phyloP scores from a whole-genome alignment of 345 rosid genomes.

The Orychophragmus violaceus region DNA sequence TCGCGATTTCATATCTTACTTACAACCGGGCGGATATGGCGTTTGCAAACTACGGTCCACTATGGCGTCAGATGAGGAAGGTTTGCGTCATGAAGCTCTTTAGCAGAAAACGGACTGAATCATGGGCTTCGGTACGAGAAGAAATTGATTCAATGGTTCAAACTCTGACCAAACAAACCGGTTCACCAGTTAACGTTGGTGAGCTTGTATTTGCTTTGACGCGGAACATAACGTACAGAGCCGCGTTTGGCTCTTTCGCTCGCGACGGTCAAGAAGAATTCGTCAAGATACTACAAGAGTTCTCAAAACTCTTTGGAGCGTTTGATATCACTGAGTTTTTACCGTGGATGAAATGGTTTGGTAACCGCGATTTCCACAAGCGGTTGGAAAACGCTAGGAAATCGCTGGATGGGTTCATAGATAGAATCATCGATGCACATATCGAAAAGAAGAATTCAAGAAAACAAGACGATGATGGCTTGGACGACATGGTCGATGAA shows the following conservation, averaged over 20 bases:
- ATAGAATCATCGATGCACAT: constrained; percentile 67
- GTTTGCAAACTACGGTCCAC: constrained; percentile 86
- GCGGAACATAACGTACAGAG: constrained; percentile 61
- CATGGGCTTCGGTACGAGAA: constrained; percentile 83
- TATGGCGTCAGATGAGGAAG: constrained; percentile 92
- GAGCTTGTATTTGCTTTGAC: constrained; percentile 64
- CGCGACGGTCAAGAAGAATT: constrained; percentile 66
- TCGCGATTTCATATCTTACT: constrained; percentile 62
- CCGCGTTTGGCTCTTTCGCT: constrained; percentile 71
- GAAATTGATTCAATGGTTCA: constrained; percentile 52
- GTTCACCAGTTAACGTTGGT: constrained; percentile 52
- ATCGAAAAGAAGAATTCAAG: constrained; percentile 32
- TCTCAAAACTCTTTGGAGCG: constrained; percentile 85
- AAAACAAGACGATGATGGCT: constrained; percentile 6
- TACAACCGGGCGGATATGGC: constrained; percentile 91
- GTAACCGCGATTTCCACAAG: constrained; percentile 39
- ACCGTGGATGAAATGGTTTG: constrained; percentile 67
- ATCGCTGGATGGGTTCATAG: constrained; percentile 65
- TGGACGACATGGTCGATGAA: constrained; percentile 81
- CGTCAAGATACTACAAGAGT: constrained; percentile 68
- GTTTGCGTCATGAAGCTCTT: constrained; percentile 75
- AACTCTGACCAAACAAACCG: constrained; percentile 33
- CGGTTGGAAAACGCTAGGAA: constrained; percentile 58
- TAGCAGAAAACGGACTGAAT: constrained; percentile 76
- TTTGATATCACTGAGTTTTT: constrained; percentile 70